Evolutionary conservation across 2,329 filamentous ascomycete species (phyloP).

Genomic region (Paramyrothecium sp.): DNA sequence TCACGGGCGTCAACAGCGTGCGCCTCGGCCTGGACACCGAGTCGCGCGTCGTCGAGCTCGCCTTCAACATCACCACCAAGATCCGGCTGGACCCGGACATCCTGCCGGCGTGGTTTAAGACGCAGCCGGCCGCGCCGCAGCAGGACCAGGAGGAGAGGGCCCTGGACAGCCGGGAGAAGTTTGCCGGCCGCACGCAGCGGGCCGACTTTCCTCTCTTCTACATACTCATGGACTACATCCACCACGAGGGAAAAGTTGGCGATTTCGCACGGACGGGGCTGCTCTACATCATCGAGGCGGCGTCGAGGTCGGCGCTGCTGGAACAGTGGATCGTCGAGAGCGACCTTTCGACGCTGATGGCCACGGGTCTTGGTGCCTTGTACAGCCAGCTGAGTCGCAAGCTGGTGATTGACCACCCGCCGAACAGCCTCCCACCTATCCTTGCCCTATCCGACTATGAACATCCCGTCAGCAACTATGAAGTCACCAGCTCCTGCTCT

Average conservation of each 20-base stretch:
- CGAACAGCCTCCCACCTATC: conserved; percentile 75
- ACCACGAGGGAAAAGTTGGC: conserved; percentile 89
- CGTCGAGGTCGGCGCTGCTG: conserved; percentile 75
- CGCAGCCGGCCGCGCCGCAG: conserved; percentile 28
- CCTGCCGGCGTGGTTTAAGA: conserved; percentile 87
- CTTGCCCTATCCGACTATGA: conserved; percentile 87
- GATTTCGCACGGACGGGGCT: conserved; percentile 95
- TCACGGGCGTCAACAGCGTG: conserved; percentile 71
- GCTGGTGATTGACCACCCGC: conserved; percentile 75
- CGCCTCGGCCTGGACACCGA: conserved; percentile 79
- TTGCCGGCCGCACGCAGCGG: conserved; percentile 81
- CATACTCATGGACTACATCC: conserved; percentile 92
- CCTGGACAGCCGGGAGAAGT: conserved; percentile 68
- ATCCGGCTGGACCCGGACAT: conserved; percentile 87
- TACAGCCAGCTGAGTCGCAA: conserved; percentile 70
- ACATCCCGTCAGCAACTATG: conserved; percentile 65
- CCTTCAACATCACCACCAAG: conserved; percentile 96
- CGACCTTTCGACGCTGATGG: conserved; percentile 95
- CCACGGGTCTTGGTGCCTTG: conserved; percentile 82
- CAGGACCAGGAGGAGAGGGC: conserved; percentile 33
- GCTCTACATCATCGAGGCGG: conserved; percentile 93
- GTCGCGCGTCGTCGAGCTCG: conserved; percentile 83
- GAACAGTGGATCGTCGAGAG: conserved; percentile 98
- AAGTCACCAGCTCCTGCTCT: conserved; percentile 73
- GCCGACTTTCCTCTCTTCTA: conserved; percentile 97